phyloP scores from a whole-genome alignment of 192 early-diverging fungal genomes.

The Endogone sp. region DNA sequence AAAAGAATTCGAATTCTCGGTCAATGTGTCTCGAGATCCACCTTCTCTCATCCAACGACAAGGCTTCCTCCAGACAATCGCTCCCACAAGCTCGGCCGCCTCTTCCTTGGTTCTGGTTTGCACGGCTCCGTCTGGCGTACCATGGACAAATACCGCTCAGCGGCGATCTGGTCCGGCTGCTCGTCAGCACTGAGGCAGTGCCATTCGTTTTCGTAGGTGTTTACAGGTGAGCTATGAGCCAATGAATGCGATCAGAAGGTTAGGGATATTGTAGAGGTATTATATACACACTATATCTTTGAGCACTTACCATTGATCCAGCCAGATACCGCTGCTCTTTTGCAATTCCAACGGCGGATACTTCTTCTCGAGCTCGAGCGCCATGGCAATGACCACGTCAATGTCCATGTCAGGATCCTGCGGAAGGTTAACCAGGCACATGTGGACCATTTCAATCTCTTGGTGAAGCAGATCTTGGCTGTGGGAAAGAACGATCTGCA shows the following conservation, averaged over 20 bases:
- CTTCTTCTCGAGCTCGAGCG: slow-evolving; percentile 34
- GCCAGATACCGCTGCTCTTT: slow-evolving; percentile 35
- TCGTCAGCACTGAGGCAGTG: slow-evolving; percentile 5
- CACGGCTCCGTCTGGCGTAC: slow-evolving; percentile 21
- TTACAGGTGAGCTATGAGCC: slow-evolving; percentile 22
- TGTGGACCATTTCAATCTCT: slow-evolving; percentile 44
- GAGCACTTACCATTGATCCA: slow-evolving; percentile 37
- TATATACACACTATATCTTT: background rate
- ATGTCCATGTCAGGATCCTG: slow-evolving; percentile 32
- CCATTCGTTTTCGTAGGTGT: slow-evolving; percentile 30
- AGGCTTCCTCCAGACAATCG: background rate
- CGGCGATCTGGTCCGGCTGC: slow-evolving; percentile 23
- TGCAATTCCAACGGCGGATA: slow-evolving; percentile 37
- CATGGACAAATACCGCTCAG: slow-evolving; percentile 15
- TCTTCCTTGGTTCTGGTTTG: background rate
- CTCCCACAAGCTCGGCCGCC: background rate
- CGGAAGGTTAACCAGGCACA: slow-evolving; percentile 48
- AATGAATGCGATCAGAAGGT: background rate
- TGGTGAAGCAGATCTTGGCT: slow-evolving; percentile 36
- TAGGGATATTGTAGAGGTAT: background rate
- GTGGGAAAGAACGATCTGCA: slow-evolving; percentile 39
- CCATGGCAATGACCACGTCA: slow-evolving; percentile 31
- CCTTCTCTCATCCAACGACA: background rate
- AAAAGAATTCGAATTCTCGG: background rate
- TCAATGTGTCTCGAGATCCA: background rate